Percentiles rank a stretch among this genome's conserved stretches.
phyloP scores from a whole-genome alignment of 192 early-diverging fungal species.

The Entophlyctis luteolus region DNA sequence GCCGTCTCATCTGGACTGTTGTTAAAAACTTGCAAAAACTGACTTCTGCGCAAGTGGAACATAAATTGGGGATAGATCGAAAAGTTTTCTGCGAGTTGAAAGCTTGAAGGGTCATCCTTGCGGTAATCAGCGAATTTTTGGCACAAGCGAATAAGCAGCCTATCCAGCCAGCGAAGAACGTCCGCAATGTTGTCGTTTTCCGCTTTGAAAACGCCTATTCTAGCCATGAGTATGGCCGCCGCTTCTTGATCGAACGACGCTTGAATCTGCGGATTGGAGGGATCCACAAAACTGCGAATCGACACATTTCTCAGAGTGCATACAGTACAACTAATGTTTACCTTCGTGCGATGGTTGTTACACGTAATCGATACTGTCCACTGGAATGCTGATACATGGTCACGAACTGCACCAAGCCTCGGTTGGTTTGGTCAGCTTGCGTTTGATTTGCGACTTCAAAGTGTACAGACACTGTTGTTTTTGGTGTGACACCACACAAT shows the following conservation, averaged over 20 bases:
- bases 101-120: constrained; percentile 90
- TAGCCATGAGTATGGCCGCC: constrained; percentile 92
- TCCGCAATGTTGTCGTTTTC: constrained; percentile 96
- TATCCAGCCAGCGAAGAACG: constrained; percentile 94
- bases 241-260: constrained; percentile 97
- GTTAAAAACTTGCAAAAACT: constrained; percentile 99
- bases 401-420: constrained; percentile 90
- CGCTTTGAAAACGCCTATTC: constrained; percentile 94
- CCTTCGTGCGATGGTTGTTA: constrained; percentile 91
- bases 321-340: constrained; percentile 4
- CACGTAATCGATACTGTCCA: constrained; percentile 84
- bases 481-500: constrained; percentile 80
- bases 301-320: background rate
- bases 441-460: constrained; percentile 89
- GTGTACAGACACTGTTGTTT: constrained; percentile 83
- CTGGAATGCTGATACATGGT: constrained; percentile 94
- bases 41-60: constrained; percentile 94
- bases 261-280: constrained; percentile 78
- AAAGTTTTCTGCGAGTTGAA: constrained; percentile 87
- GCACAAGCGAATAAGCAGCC: constrained; percentile 97
- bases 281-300: constrained; percentile 61
- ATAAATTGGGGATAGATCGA: constrained; percentile 99
- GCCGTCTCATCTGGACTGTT: constrained; percentile 98
- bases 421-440: constrained; percentile 70
- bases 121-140: constrained; percentile 95